phyloP scores from a whole-genome alignment of 225 moss, liverwort and hornwort genomes.

The Bryum argenteum region DNA sequence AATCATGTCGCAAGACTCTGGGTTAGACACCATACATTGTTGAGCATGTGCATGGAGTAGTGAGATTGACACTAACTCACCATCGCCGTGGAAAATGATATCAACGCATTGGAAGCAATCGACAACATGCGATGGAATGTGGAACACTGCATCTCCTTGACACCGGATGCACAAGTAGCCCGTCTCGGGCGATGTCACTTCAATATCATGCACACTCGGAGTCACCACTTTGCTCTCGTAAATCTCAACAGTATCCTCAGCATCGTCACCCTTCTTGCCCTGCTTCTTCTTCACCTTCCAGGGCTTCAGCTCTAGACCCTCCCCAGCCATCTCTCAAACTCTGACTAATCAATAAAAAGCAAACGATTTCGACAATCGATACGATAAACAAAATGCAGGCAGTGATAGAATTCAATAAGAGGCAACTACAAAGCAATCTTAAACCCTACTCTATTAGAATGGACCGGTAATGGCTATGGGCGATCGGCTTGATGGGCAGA shows the following conservation, averaged over 20 bases:
- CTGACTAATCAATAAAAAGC: not conserved
- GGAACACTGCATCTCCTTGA: slow-evolving; percentile 65
- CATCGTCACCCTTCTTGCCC: slow-evolving; percentile 18
- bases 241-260: slow-evolving; percentile 39
- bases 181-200: slow-evolving; percentile 62
- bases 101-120: slow-evolving; percentile 75
- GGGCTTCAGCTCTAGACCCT: slow-evolving; percentile 41
- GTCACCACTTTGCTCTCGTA: slow-evolving; percentile 53
- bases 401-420: slow-evolving; percentile 10
- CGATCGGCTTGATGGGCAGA: slow-evolving; percentile 34
- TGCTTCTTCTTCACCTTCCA: slow-evolving; percentile 53
- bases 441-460: slow-evolving; percentile 11
- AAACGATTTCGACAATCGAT: slow-evolving; percentile 1
- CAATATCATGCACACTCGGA: slow-evolving; percentile 34
- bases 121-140: slow-evolving; percentile 71
- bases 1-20: slow-evolving; percentile 8
- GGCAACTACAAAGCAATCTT: slow-evolving; percentile 4
- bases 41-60: too few species aligned
- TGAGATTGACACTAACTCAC: not conserved
- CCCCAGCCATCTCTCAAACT: slow-evolving; percentile 36
- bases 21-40: slow-evolving; percentile 22
- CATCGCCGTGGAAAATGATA: slow-evolving; percentile 72
- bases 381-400: slow-evolving; percentile 11
- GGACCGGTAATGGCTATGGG: not conserved
- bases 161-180: slow-evolving; percentile 73